phyloP scores from a whole-genome alignment of 495 filamentous ascomycete genomes.

The Aspergillus hancockii region DNA sequence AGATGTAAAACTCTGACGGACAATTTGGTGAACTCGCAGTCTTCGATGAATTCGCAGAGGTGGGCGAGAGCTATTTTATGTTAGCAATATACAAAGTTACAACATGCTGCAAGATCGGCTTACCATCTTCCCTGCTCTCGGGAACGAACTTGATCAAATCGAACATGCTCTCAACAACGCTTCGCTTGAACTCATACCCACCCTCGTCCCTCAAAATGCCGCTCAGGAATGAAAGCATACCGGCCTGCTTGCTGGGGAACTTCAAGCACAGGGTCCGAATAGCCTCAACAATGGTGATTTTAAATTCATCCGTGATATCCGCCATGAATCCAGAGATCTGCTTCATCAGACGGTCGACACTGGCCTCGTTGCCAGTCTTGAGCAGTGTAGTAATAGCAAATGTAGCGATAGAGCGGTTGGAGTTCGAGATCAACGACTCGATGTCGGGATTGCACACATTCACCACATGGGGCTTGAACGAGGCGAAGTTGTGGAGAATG shows the following conservation, averaged over 20 bases:
- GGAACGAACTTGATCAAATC: slow-evolving; percentile 99
- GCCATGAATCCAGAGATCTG: slow-evolving; percentile 97
- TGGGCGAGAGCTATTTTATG: slow-evolving; percentile 72
- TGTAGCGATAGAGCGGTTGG: slow-evolving; percentile 95
- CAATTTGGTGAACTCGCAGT: slow-evolving; percentile 98
- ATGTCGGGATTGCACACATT: slow-evolving; percentile 96
- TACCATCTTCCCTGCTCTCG: slow-evolving; percentile 91
- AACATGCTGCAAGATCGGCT: slow-evolving; percentile 13
- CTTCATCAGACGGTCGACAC: slow-evolving; percentile 97
- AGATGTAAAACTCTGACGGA: slow-evolving; percentile 94
- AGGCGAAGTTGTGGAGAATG: slow-evolving; percentile 93
- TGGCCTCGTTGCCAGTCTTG: slow-evolving; percentile 96
- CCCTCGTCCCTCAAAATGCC: slow-evolving; percentile 94
- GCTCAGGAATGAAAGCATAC: slow-evolving; percentile 95
- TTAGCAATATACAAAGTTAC: slow-evolving; percentile 6
- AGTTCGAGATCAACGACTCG: slow-evolving; percentile 91
- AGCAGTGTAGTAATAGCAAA: slow-evolving; percentile 97
- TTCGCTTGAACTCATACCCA: slow-evolving; percentile 97
- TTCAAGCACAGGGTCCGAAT: slow-evolving; percentile 96
- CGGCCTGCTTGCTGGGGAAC: slow-evolving; percentile 96
- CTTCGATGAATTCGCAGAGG: slow-evolving; percentile 98
- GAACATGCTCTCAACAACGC: slow-evolving; percentile 98
- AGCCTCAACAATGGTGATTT: slow-evolving; percentile 98
- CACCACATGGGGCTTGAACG: slow-evolving; percentile 91
- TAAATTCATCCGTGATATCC: slow-evolving; percentile 98